Evolutionary conservation across 345 rosid species (phyloP), one percentile per base, ranked within the genome.

Genomic region (Combretum micranthum): DNA sequence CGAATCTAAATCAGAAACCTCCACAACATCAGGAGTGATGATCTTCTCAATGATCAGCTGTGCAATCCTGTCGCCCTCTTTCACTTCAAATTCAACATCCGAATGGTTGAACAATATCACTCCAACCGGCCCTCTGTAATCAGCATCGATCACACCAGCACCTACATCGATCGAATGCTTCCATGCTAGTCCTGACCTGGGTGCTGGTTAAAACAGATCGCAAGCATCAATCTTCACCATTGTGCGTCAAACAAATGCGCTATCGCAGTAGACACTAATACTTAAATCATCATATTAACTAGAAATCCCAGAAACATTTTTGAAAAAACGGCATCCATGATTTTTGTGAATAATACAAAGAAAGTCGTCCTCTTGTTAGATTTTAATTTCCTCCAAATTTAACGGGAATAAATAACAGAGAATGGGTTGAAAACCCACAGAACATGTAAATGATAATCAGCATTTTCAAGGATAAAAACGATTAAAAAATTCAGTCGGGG

Each of bases 121-220:
- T 54, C 89, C 86, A 15, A 84, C 82, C 1, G 89, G 83, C n/a
- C 89, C 97, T 51, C 89, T 68, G 70, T 82, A 89, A 57, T 89
- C 95, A 0, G 87, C 92, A 44, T 89, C 89, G 3, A 89, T 80
- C 53, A 89, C 95, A 2, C 95, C 95, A 0, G 86, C 95, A 3
- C 97, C 95, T 1, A 89, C 95, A 44, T 86, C 95, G 19, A 84
- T 84, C 19, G 89, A 78, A 53, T 84, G 79, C 68, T 89, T 89
- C 91, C 85, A 82, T 10, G 95, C 71, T 55, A 89, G 63, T 15
- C 97, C 97, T 0, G 90, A 88, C 64, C 94, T 80, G 10, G 94
- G 88, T 9, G 94, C 83, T 68, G 49, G 6, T 32, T 32, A 5
- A 32, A 32, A 32, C 39, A 32, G 39, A 32, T 7, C 9, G 9